Evolutionary conservation across 169 alveolate genomes (phyloP).

Genomic region (Eimeria tenella): DNA sequence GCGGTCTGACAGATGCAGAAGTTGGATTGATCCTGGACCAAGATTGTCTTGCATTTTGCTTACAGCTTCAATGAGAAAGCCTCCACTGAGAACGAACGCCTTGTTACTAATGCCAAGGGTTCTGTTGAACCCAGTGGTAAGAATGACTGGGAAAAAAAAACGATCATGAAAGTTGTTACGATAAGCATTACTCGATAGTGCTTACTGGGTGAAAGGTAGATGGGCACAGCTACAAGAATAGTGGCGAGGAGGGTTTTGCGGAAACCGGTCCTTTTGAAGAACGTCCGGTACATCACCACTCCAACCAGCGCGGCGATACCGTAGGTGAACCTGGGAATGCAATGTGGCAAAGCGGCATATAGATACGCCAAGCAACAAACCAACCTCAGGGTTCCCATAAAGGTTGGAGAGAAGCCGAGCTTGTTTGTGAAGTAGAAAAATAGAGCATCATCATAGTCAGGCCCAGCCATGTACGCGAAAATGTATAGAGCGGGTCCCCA

Average conservation of each 20-base stretch:
- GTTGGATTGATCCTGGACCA: neutral
- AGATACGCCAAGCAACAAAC: neutral
- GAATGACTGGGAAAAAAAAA: constrained; percentile 85
- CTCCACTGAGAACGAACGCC: constrained; percentile 93
- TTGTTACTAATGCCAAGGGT: constrained; percentile 93
- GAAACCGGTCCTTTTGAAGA: constrained; percentile 90
- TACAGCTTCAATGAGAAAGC: constrained; percentile 94
- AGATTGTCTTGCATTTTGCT: constrained; percentile 68
- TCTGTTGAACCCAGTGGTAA: constrained; percentile 91
- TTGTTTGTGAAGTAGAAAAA: constrained; percentile 95
- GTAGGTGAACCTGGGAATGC: constrained; percentile 86
- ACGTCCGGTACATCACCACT: constrained; percentile 90
- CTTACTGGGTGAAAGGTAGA: constrained; percentile 82
- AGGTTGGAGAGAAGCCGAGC: constrained; percentile 94
- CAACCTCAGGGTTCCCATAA: constrained; percentile 94
- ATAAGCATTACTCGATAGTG: neutral
- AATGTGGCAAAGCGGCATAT: neutral
- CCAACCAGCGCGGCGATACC: constrained; percentile 95
- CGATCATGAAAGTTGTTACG: constrained; percentile 1
- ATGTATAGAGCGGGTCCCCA: constrained; percentile 95
- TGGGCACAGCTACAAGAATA: constrained; percentile 90
- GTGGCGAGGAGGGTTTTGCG: constrained; percentile 92
- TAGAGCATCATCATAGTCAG: constrained; percentile 95
- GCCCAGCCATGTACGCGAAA: constrained; percentile 90
- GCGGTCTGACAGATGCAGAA: constrained; percentile 78